Conservation (phyloP, 345 rosid species). For the Citrus maxima region DNA sequence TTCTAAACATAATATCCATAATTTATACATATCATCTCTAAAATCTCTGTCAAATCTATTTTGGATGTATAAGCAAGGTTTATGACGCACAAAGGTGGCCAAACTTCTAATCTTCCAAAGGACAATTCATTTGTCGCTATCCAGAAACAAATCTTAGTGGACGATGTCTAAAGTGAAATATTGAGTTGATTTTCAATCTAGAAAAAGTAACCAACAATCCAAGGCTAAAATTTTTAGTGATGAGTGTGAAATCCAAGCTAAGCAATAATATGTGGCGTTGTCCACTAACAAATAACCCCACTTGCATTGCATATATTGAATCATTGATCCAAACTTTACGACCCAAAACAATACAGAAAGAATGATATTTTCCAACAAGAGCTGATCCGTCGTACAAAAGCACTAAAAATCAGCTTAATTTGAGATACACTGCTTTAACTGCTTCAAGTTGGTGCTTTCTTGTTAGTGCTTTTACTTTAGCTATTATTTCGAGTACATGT, state of each 20-base stretch:
- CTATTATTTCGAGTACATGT: background rate
- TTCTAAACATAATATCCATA: no score
- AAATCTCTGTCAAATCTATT: no score
- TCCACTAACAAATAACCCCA: background rate
- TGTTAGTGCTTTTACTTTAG: background rate
- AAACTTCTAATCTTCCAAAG: background rate
- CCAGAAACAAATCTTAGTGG: conserved; percentile 6
- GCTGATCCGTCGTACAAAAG: no score
- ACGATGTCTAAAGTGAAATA: background rate
- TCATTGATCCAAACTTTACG: background rate
- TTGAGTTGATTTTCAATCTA: background rate
- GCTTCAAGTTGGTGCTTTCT: background rate
- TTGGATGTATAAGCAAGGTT: background rate
- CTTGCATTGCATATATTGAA: background rate
- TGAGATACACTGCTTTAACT: background rate
- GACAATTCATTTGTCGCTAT: background rate
- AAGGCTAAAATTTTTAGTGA: background rate
- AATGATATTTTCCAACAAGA: no score
- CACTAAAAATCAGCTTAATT: no score
- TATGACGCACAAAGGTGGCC: background rate
- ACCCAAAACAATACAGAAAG: background rate
- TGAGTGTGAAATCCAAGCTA: no score
- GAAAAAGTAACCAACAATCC: background rate
- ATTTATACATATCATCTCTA: no score
- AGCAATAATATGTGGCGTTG: background rate